These are phyloP conservation scores for Chaetothyriales sp. DNA, from an alignment of 2,329 filamentous ascomycete genomes.

Conservation along the genomic window DNA sequence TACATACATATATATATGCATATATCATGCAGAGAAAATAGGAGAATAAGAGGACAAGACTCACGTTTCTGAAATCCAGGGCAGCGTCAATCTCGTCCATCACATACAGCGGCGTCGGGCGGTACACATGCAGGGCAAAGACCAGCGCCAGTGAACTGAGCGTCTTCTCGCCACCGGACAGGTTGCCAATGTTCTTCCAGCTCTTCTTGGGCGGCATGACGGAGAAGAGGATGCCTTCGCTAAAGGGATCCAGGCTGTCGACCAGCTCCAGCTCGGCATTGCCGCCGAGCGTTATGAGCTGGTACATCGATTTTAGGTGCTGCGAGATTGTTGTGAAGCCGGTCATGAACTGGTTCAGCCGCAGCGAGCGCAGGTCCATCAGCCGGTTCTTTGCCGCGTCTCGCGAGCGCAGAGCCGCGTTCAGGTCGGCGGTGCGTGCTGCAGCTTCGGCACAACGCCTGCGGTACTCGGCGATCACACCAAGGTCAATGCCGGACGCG, in stretches of 20 bases:
- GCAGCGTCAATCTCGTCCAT: slow-evolving; percentile 99
- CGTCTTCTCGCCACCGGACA: slow-evolving; percentile 95
- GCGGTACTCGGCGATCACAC: slow-evolving; percentile 77
- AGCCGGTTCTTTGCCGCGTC: slow-evolving; percentile 83
- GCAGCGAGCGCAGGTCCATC: slow-evolving; percentile 77
- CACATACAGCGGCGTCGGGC: slow-evolving; percentile 91
- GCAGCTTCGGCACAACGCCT: slow-evolving; percentile 72
- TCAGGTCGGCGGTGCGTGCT: slow-evolving; percentile 67
- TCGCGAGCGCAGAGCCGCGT: slow-evolving; percentile 58
- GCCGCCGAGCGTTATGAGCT: slow-evolving; percentile 99
- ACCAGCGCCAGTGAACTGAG: slow-evolving; percentile 82
- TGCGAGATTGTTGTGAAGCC: slow-evolving; percentile 89
- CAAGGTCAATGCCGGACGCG: slow-evolving; percentile 63
- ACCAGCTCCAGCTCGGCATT: slow-evolving; percentile 96
- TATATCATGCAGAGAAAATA: not conserved
- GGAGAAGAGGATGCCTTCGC: slow-evolving; percentile 88
- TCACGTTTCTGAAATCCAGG: slow-evolving; percentile 91
- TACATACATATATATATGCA: too few relatives aligned
- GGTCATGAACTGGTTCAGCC: slow-evolving; percentile 95
- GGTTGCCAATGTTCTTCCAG: slow-evolving; percentile 97
- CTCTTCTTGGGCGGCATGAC: slow-evolving; percentile 99
- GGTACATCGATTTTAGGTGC: slow-evolving; percentile 97
- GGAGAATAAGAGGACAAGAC: slow-evolving; percentile 27
- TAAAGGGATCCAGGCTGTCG: slow-evolving; percentile 89
- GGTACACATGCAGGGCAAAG: slow-evolving; percentile 97